These are phyloP conservation scores for Theobroma cacao DNA, from an alignment of 345 rosid genomes.

Conservation along the genomic window DNA sequence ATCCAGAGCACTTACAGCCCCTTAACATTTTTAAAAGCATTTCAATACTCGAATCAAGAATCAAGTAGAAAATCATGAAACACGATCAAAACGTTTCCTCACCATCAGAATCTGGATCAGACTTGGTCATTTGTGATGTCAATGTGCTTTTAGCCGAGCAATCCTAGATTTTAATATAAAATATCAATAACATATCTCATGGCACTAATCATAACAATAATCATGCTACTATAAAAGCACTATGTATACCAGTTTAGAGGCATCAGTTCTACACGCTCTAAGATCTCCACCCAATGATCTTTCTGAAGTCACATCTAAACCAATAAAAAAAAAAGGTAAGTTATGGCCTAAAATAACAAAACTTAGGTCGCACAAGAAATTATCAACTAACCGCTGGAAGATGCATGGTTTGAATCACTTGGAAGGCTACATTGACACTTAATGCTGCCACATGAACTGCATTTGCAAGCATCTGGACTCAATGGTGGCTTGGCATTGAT, in stretches of 20 bases:
- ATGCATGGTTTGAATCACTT: constrained; percentile 29
- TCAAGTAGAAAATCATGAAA: constrained; percentile 14
- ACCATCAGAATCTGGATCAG: constrained; percentile 76
- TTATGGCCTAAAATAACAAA: not conserved
- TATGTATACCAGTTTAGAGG: constrained; percentile 46
- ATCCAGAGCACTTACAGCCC: constrained; percentile 58
- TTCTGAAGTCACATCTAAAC: constrained; percentile 41
- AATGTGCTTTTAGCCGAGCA: constrained; percentile 41
- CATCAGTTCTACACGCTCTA: constrained; percentile 25
- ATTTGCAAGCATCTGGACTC: constrained; percentile 30
- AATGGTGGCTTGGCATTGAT: constrained; percentile 27
- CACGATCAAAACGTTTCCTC: constrained; percentile 30
- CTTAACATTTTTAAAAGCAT: constrained; percentile 36
- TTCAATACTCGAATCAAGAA: constrained; percentile 22
- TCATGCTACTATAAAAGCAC: not conserved
- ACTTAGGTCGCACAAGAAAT: not conserved
- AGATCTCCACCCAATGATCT: constrained; percentile 36
- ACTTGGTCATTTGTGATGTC: constrained; percentile 44
- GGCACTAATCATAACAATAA: not conserved
- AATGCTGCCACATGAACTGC: constrained; percentile 38
- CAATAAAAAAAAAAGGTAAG: constrained; percentile 16
- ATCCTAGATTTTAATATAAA: constrained; percentile 29
- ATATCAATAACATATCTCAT: not conserved
- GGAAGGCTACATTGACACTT: constrained; percentile 37
- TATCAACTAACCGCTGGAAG: constrained; percentile 35